Evolutionary conservation across 2,329 filamentous ascomycete genomes (phyloP), one percentile per base, ranked within the genome.

Genomic region (Monosporascus cannonballus): DNA sequence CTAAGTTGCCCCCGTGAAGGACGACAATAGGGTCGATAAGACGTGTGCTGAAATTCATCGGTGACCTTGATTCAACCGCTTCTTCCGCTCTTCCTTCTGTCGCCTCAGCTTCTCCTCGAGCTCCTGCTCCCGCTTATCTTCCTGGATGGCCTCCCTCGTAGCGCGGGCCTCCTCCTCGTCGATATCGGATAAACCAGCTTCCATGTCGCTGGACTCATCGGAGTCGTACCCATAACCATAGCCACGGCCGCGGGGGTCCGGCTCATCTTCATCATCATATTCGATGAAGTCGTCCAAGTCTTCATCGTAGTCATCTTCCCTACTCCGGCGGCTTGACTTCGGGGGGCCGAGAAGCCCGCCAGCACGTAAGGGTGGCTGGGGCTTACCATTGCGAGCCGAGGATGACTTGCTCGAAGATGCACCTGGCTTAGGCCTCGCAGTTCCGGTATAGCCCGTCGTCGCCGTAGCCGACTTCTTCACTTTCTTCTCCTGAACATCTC

Each of bases 141-240:
- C 89, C 47, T 78, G 77, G 45, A 80, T 80, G 24, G 87, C 89
- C 51, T 78, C 75, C 30, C 73, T 69, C 54, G 85, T 79, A 2
- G 87, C 86, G 48, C 73, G 65, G 47, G 76, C 73, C 66, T 93
- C 89, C 67, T 93, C 89, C 37, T 78, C 73, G 55, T 90, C 86
- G 50, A 92, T 81, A 60, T 91, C 87, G 55, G 85, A 85, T 38
- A 86, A 67, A 36, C 86, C 87, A 2, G 86, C 89, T 67, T 91
- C 87, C 86, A 91, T 91, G 61, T 90, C 88, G 6, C 86, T 89
- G 5, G 85, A 87, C 6, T 67, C 82, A 51, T 87, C 86, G 1
- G 83, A 85, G 3, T 74, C 78, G 24, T 46, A 46, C 11, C 30
- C 30, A 57, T 88, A 86, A 47, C 75, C 76, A 55, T 80, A 77